Evolutionary conservation across 768 basidiomycete genomes (phyloP), one percentile per base, ranked within the genome.

Genomic region (Lactarius hatsudake): DNA sequence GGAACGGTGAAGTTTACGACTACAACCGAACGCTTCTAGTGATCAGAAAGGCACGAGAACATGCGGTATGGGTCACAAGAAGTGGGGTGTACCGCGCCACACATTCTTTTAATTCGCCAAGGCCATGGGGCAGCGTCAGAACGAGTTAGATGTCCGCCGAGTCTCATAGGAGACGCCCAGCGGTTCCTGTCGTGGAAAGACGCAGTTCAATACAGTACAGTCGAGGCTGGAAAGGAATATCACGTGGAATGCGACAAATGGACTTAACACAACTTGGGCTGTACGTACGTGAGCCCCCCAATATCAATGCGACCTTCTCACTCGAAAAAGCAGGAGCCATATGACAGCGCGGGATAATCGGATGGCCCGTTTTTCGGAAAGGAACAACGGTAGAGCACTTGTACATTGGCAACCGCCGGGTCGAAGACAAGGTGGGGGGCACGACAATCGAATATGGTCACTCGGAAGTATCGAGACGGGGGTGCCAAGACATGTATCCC

Each of bases 331-430:
- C n/a, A 45, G 53, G 45, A 23, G 17, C 62, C 59, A 53, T 30
- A 45, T 58, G 62, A 59, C 51, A 32, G 51, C 36, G 51, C 34
- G 56, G 6, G n/a, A 40, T 43, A 26, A 32, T 53, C 58, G 40
- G 58, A 45, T 53, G 30, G 54, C n/a, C 34, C 20, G 34, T 48
- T 36, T 51, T 56, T 36, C 67, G 38, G 43, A 20, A 23, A 64
- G 36, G 26, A 42, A 53, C 6, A 36, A 23, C 38, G 32, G n/a
- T 20, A 60, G 42, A 23, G 59, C 36, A 60, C 62, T 48, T 42
- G 30, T 12, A 26, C 36, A 60, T 58, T 48, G 42, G 30, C 18
- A 26, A 26, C 13, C 12, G 15, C 51, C 51, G 23, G 56, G 62
- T 40, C n/a, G n/a, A 42, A 58, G 20, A 67, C 38, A 59, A 45